Evolutionary conservation across 148 eudicot genomes (phyloP), one percentile per base, ranked within the genome.

Genomic region (Talinum fruticosum): DNA sequence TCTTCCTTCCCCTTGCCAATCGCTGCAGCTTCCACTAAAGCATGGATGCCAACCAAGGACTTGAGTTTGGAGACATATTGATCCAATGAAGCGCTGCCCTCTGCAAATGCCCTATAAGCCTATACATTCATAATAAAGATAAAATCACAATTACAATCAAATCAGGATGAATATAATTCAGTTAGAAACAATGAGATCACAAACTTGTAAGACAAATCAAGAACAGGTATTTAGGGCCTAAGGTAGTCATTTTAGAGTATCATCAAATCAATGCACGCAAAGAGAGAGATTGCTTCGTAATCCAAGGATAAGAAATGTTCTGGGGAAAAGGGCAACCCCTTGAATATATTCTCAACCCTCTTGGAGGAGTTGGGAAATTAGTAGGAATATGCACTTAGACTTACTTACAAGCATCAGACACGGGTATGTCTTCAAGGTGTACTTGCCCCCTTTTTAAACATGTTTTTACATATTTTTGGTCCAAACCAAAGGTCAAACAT

Each of bases 1-100:
- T 94, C 98, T 64, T 81, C 87, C 69, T 92, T 92, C 23, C 90
- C 93, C 75, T 84, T 86, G 8, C 97, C 98, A 34, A 94, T 87
- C 75, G 87, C 92, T 62, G 90, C 86, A 34, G 93, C 97, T 62
- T 92, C 87, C 15, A 94, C 87, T 23, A 94, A 84, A 44, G 44
- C 82, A 57, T 66, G 79, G 35, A 84, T 79, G 51, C 97, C 97
- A 78, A 92, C 90, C 83, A 86, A 57, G 61, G 83, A 71, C 77
- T 91, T 95, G 67, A 95, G 74, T 65, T 89, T 78, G 67, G 67
- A 85, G 30, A 87, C 89, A 38, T 88, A 92, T 23, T 92, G 89
- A 71, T 82, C 86, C 37, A 95, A 67, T 33, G 83, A 44, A 65
- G 84, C 80, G 54, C 86, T 83, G 16, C 86, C 91, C 21, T 89